phyloP scores from a whole-genome alignment of 2,329 filamentous ascomycete genomes.

The Apiospora marii region DNA sequence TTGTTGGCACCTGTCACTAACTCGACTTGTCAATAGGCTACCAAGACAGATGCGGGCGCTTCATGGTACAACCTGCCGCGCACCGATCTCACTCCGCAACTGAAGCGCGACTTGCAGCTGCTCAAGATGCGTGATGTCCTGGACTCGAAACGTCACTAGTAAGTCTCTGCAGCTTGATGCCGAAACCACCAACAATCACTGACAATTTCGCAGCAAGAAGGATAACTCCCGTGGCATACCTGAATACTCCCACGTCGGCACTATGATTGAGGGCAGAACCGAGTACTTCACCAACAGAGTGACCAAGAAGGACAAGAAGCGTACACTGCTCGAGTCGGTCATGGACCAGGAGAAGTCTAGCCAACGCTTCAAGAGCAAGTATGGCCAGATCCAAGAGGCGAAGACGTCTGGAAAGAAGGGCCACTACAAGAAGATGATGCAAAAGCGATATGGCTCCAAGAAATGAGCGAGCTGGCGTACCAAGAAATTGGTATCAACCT shows the following conservation, averaged over 20 bases:
- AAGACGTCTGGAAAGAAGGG: constrained; percentile 91
- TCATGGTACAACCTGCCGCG: constrained; percentile 90
- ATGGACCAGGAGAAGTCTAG: constrained; percentile 71
- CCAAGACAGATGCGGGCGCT: constrained; percentile 70
- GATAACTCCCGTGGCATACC: constrained; percentile 73
- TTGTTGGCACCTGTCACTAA: constrained; percentile 6
- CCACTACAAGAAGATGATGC: constrained; percentile 82
- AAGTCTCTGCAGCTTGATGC: not conserved
- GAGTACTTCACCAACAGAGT: constrained; percentile 86
- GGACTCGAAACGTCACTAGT: constrained; percentile 66
- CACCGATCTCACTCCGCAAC: constrained; percentile 82
- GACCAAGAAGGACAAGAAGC: constrained; percentile 86
- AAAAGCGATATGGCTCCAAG: constrained; percentile 41
- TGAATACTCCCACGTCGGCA: constrained; percentile 87
- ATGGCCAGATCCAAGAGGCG: constrained; percentile 79
- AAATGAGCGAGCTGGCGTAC: constrained; percentile 31
- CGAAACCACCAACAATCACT: constrained; percentile 27
- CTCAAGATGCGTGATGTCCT: constrained; percentile 88
- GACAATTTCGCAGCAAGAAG: constrained; percentile 81
- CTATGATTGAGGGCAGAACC: constrained; percentile 85
- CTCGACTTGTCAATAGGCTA: constrained; percentile 38
- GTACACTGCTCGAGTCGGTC: constrained; percentile 86
- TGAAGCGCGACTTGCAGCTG: constrained; percentile 89
- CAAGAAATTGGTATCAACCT: constrained; percentile 10
- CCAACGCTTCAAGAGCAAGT: constrained; percentile 85